Evolutionary conservation across 148 eudicot species (phyloP).

Genomic region (Limonium bicolor): DNA sequence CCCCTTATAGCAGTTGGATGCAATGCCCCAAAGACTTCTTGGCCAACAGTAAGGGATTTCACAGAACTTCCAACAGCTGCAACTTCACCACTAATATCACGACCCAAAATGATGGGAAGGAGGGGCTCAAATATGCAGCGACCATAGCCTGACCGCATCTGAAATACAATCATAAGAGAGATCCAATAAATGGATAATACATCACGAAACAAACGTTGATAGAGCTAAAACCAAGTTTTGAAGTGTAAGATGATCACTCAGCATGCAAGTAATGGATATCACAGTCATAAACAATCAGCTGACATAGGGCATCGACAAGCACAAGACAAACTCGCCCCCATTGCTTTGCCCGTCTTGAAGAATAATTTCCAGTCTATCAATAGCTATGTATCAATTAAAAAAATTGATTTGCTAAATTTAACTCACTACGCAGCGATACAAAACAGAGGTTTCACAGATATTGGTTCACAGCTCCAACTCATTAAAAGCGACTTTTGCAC

Average conservation of each 20-base stretch:
- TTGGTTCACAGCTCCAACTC: too few relatives aligned
- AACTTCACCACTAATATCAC: constrained; percentile 98
- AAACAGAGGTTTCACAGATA: too few relatives aligned
- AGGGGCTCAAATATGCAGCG: constrained; percentile 71
- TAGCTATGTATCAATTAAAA: too few relatives aligned
- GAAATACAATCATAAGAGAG: constrained; percentile 14
- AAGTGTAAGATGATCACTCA: neutral
- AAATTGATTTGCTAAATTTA: too few relatives aligned
- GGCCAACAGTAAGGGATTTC: constrained; percentile 51
- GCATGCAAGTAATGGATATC: too few relatives aligned
- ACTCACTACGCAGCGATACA: too few relatives aligned
- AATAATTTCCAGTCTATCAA: too few relatives aligned
- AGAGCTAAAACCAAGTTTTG: neutral
- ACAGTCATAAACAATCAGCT: too few relatives aligned
- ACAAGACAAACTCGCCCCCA: too few relatives aligned
- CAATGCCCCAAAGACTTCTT: constrained; percentile 90
- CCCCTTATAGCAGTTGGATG: constrained; percentile 99
- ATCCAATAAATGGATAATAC: neutral
- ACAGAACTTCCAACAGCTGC: constrained; percentile 72
- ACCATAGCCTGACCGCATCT: constrained; percentile 98
- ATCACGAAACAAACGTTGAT: neutral
- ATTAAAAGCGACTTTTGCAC: too few relatives aligned
- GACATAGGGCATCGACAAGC: too few relatives aligned
- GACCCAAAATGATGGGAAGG: constrained; percentile 87
- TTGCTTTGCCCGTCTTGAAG: too few relatives aligned